A percentile compares a stretch with the other conserved stretches of the same genome.
Conservation (phyloP, 805 yeast species). For the Hemisphaericaspora nanyangensis region DNA sequence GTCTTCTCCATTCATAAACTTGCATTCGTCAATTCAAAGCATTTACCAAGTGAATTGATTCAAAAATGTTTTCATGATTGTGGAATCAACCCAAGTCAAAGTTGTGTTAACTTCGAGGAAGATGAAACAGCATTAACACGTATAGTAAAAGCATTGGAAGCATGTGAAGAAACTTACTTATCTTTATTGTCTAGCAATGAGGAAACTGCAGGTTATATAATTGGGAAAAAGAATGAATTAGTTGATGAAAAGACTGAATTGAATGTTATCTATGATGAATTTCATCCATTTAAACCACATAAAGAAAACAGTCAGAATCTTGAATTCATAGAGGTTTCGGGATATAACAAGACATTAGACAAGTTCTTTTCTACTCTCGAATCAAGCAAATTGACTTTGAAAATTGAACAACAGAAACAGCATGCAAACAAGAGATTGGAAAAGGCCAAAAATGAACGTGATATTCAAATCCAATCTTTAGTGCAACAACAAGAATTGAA, state of each 20-base stretch:
- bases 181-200: constrained; percentile 31
- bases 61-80: constrained; percentile 49
- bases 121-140: constrained; percentile 25
- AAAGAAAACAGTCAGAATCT: constrained; percentile 26
- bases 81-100: constrained; percentile 45
- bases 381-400: constrained; percentile 69
- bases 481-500: constrained; percentile 60
- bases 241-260: constrained; percentile 29
- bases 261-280: constrained; percentile 56
- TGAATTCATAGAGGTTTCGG: constrained; percentile 41
- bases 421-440: constrained; percentile 71
- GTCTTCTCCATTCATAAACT: constrained; percentile 65
- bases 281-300: constrained; percentile 63
- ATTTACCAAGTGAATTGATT: constrained; percentile 74
- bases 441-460: constrained; percentile 70
- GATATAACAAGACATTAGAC: constrained; percentile 82
- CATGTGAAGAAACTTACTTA: constrained; percentile 44
- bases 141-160: constrained; percentile 40
- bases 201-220: constrained; percentile 54
- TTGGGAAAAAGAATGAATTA: constrained; percentile 51
- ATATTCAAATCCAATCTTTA: constrained; percentile 63
- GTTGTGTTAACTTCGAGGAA: constrained; percentile 25
- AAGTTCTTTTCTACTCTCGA: constrained; percentile 81
- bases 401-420: constrained; percentile 72
- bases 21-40: constrained; percentile 63